Base-by-base conservation (phyloP, 2,329 filamentous ascomycete genomes). In the Fusarium sp. region DNA sequence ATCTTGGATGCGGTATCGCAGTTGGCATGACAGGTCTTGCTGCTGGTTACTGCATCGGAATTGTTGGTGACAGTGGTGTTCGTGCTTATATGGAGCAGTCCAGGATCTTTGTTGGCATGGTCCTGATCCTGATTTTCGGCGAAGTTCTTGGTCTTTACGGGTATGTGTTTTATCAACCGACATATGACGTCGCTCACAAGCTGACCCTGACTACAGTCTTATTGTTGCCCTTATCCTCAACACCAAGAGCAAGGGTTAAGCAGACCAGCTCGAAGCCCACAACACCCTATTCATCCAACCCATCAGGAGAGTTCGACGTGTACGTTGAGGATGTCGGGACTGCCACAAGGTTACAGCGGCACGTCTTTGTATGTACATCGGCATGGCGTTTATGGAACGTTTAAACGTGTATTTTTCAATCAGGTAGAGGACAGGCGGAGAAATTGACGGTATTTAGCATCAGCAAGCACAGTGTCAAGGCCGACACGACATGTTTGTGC, bases 71-170 rank as follows among this genome's bases (percentile, higher is more conserved):
- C 86, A 93, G 92, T 85, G 95, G 97, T 70, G 96, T 98, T 63
- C 92, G 97, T 78, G 92, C 95, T 66, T 98, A 97, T 86, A 98
- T 99, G 95, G 91, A 95, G 80, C 97, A 99, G 84, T 97, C 94
- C 59, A 91, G 96, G 74, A 93, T 99, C 76, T 99, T 98, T 79
- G 97, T 99, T 59, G 97, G 97, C 84, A 98, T 98, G 97, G 96
- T 99, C 56, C 86, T 99, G 79, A 98, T 98, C 78, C 89, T 98
- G 74, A 99, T 99, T 90, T 99, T 99, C 82, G 97, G 95, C 66
- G 97, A 99, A 88, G 97, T 99, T 20, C 83, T 99, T 82, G 97
- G 97, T 83, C 92, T 99, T 35, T 99, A 99, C 80, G 97, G 97
- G 95, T 98, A 88, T 77, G 92, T 82, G 35, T 16, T 36, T 10